Evolutionary conservation across 495 filamentous ascomycete species (phyloP).

Genomic region (Venustampulla echinocandica): DNA sequence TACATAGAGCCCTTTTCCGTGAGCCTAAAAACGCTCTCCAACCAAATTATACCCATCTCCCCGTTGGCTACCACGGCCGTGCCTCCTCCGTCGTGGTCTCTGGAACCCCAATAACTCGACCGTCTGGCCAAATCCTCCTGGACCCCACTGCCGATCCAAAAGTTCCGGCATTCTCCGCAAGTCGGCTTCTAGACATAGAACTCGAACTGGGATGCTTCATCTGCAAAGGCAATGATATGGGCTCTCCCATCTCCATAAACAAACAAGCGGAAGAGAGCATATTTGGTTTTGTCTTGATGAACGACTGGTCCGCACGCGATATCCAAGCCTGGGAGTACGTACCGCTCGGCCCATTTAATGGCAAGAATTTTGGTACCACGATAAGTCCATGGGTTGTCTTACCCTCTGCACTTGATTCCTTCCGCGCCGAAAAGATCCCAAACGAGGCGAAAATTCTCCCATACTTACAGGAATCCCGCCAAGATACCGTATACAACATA

Average conservation of each 20-base stretch:
- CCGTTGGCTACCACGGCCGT: constrained; percentile 82
- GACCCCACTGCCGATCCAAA: constrained; percentile 55
- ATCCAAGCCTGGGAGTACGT: constrained; percentile 89
- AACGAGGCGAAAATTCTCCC: constrained; percentile 55
- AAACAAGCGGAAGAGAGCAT: constrained; percentile 64
- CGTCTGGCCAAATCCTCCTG: constrained; percentile 71
- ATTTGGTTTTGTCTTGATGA: constrained; percentile 84
- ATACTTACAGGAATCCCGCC: constrained; percentile 59
- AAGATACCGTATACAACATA: constrained; percentile 64
- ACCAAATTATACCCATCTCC: constrained; percentile 84
- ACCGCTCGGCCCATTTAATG: constrained; percentile 78
- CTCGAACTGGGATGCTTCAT: constrained; percentile 83
- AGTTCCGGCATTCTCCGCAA: constrained; percentile 51
- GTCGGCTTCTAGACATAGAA: constrained; percentile 71
- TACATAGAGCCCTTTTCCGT: constrained; percentile 64
- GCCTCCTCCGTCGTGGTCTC: constrained; percentile 72
- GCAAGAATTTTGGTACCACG: constrained; percentile 88
- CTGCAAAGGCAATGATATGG: constrained; percentile 55
- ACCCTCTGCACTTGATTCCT: constrained; percentile 73
- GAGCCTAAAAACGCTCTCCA: constrained; percentile 72
- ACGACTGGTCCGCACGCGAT: constrained; percentile 91
- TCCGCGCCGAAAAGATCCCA: constrained; percentile 43
- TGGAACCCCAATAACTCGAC: constrained; percentile 65
- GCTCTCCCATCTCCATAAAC: constrained; percentile 50
- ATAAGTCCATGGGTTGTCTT: constrained; percentile 87